Base-by-base conservation (phyloP, 306 rosid species). In the Glycine tomentella region DNA sequence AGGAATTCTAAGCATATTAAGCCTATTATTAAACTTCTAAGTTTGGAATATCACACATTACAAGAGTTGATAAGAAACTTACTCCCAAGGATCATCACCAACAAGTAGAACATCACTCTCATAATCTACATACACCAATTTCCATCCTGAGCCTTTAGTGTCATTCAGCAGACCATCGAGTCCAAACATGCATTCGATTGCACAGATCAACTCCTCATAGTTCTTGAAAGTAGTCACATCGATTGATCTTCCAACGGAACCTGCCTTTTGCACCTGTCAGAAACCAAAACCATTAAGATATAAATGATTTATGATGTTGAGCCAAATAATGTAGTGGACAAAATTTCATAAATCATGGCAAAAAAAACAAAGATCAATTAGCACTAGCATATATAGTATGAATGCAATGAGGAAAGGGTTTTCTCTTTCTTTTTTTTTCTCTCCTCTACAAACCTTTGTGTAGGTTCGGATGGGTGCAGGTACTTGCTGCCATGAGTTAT, bases 71-170 rank as follows among this genome's bases (percentile, higher is more conserved):
- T 58, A 44, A 69, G 81, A 48, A 83, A 84, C 97, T 91, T 86
- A 94, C 98, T 94, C 98, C 97, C 97, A 94, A 16, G 98, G 98
- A 84, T 94, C 98, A 82, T 94, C 98, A 5, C 98, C 97, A 50
- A 94, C 91, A 67, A 94, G 97, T 10, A 94, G 89, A 71, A 94
- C 98, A 62, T 95, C 98, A 7, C 77, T 91, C 83, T 95, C 98
- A 63, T 90, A 95, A 81, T 95, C 98, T 46, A 95, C 98, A 50
- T 95, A 95, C 31, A 95, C 97, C 83, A 95, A 52, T 78, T 95
- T 95, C 97, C 98, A 95, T 48, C 92, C 93, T 2, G 98, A 90
- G 74, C 95, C 97, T 88, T 85, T 94, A 0, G 91, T 92, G 76
- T 94, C 97, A 69, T 90, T 94, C 51, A 94, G 92, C 82, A 94